phyloP scores from a whole-genome alignment of 2,329 filamentous ascomycete genomes.

The Hypoxylon sp. region DNA sequence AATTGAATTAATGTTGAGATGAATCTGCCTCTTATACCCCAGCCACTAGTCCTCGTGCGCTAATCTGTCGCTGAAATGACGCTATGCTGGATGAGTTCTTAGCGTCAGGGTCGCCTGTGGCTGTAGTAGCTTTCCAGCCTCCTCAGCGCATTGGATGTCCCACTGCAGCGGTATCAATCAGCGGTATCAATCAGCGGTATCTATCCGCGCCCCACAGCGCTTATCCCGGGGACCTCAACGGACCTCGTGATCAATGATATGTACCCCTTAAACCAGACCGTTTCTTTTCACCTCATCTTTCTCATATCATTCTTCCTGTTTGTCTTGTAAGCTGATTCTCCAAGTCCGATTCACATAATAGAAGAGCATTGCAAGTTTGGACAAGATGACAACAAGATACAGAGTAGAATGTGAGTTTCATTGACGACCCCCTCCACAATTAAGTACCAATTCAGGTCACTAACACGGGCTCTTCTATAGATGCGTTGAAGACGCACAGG shows the following conservation, averaged over 20 bases:
- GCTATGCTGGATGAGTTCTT: conserved; percentile 34
- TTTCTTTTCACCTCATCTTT: conserved; percentile 31
- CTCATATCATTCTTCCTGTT: conserved; percentile 16
- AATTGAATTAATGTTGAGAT: too few species aligned
- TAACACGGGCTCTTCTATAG: conserved; percentile 55
- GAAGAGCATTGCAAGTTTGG: conserved; percentile 11
- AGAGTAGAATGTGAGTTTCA: conserved; percentile 78
- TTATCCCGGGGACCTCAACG: conserved; percentile 20
- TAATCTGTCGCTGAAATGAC: conserved; percentile 34
- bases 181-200: conserved; percentile 8
- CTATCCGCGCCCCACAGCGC: conserved; percentile 25
- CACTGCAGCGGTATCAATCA: conserved; percentile 25
- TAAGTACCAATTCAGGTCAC: conserved; percentile 19
- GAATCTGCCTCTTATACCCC: not conserved
- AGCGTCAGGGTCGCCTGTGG: conserved; percentile 34
- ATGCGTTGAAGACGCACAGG: conserved; percentile 84
- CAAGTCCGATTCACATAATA: not conserved
- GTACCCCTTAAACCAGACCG: conserved; percentile 40
- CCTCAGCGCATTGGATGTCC: conserved; percentile 33
- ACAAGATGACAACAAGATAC: conserved; percentile 74
- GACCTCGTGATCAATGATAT: conserved; percentile 41
- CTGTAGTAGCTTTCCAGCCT: conserved; percentile 23
- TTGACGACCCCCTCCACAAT: conserved; percentile 19
- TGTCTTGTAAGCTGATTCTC: conserved; percentile 12
- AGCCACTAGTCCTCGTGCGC: conserved; percentile 19